phyloP scores from a whole-genome alignment of 2,329 filamentous ascomycete species.

The Curvularia hawaiiensis region DNA sequence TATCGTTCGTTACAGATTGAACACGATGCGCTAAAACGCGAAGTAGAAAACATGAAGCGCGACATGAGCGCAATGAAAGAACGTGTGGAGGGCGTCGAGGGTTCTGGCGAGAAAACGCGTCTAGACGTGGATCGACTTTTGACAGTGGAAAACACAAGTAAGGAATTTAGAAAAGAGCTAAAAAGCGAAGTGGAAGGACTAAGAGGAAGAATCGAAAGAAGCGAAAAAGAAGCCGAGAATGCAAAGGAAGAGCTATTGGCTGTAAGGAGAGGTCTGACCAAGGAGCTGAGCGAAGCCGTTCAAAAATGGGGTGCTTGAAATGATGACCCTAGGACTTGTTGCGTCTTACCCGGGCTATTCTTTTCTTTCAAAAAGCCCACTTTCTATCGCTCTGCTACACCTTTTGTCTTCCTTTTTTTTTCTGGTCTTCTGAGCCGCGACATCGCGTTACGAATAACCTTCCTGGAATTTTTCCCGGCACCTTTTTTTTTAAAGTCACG shows the following conservation, averaged over 20 bases:
- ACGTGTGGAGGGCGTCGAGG: conserved; percentile 13
- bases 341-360: neutral
- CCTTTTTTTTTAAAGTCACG: neutral
- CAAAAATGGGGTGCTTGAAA: conserved; percentile 15
- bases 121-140: conserved; percentile 5
- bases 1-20: conserved; percentile 13
- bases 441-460: neutral
- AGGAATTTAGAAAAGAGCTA: conserved; percentile 10
- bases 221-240: conserved; percentile 15
- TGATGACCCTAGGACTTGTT: neutral
- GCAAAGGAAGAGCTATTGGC: conserved; percentile 13
- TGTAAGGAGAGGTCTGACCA: conserved; percentile 10
- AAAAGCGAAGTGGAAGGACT: conserved; percentile 8
- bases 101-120: conserved; percentile 8
- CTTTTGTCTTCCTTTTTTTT: neutral
- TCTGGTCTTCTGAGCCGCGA: neutral
- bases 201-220: conserved; percentile 12
- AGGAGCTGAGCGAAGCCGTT: conserved; percentile 15
- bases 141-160: conserved; percentile 3
- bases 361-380: neutral
- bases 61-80: conserved; percentile 21
- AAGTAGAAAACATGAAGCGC: conserved; percentile 6
- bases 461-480: neutral
- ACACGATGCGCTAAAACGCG: conserved; percentile 12
- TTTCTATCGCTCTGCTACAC: neutral